phyloP scores from a whole-genome alignment of 1,284 basidiomycete genomes.

The Tetrapyrgos nigripes region DNA sequence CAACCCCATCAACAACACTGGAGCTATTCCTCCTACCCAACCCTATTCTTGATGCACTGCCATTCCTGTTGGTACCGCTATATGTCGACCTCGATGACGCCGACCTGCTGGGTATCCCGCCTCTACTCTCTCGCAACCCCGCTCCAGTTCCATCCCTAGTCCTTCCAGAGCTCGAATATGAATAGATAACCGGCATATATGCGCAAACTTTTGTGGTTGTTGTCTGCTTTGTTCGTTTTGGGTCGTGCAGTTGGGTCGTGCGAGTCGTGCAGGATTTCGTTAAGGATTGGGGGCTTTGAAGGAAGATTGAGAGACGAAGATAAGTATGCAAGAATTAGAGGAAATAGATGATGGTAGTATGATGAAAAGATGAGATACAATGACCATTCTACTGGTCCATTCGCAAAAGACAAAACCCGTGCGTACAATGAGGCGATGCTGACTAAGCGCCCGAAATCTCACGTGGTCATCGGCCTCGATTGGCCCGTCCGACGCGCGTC shows the following conservation, averaged over 20 bases:
- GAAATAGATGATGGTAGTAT: neutral
- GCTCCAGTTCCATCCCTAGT: neutral
- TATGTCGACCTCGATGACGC: neutral
- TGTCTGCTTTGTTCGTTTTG: neutral
- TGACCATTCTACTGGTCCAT: neutral
- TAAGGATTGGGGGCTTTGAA: neutral
- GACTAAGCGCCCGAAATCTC: neutral
- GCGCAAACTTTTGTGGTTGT: neutral
- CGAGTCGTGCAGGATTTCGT: neutral
- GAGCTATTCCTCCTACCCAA: neutral
- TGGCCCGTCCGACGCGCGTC: no score
- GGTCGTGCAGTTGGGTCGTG: neutral
- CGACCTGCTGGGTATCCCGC: neutral
- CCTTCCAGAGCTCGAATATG: neutral
- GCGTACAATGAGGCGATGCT: neutral
- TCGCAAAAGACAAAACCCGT: neutral
- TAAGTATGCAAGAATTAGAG: neutral
- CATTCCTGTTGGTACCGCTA: neutral
- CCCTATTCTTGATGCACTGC: neutral
- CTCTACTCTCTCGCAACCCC: neutral
- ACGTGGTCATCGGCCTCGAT: neutral
- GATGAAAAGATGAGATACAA: neutral
- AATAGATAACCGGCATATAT: neutral
- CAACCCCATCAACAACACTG: neutral
- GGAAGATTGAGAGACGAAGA: neutral